These are phyloP conservation scores for Candida endomychidarum DNA, from an alignment of 805 yeast species.

Conservation along the genomic window DNA sequence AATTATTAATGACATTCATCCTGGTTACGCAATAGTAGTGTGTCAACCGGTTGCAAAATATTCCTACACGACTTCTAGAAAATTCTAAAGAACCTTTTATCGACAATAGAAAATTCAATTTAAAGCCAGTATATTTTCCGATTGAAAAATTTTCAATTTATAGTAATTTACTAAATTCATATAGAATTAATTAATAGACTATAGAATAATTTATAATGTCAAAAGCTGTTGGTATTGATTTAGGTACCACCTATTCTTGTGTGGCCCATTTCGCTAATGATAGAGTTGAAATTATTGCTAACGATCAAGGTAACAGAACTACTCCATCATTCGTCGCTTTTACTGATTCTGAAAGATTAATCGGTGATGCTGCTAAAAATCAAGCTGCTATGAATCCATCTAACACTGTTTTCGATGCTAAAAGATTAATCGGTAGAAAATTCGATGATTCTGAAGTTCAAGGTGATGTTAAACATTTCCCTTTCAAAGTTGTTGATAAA, in stretches of 20 bases:
- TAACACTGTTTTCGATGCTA: conserved; percentile 90
- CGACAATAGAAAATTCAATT: conserved; percentile 6
- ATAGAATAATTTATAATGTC: conserved; percentile 33
- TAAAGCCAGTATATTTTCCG: conserved; percentile 7
- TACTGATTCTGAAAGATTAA: conserved; percentile 89
- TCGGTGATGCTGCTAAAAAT: conserved; percentile 97
- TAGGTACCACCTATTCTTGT: conserved; percentile 92
- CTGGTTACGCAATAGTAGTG: conserved; percentile 2
- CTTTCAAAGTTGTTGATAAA: conserved; percentile 77
- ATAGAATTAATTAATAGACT: conserved; percentile 3
- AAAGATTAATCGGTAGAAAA: conserved; percentile 93
- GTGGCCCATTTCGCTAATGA: conserved; percentile 93
- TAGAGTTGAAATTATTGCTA: conserved; percentile 93
- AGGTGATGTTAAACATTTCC: conserved; percentile 61
- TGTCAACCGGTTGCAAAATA: conserved; percentile 4
- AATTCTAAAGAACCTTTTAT: conserved; percentile 7
- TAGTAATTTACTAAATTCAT: conserved; percentile 5
- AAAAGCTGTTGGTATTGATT: conserved; percentile 85
- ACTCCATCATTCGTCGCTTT: conserved; percentile 96
- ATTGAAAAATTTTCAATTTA: conserved; percentile 7
- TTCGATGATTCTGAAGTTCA: conserved; percentile 79
- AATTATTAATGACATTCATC: not conserved
- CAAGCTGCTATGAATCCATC: conserved; percentile 94
- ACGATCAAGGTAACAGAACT: conserved; percentile 98
- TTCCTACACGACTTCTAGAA: conserved; percentile 7